Conservation (phyloP, 345 rosid species). For the Clausena lansium region DNA sequence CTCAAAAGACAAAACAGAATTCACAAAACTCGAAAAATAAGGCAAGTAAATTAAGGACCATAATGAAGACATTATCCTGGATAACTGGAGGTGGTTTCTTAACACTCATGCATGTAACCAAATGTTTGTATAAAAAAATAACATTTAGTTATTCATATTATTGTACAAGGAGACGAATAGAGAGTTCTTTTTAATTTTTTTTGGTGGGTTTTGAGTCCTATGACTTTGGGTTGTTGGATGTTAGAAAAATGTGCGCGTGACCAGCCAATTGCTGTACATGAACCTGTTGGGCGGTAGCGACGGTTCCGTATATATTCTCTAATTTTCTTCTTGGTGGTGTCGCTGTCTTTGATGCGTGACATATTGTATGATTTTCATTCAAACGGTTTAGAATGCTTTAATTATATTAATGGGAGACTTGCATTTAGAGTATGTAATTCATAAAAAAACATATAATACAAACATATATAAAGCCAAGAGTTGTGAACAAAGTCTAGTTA, state of each 20-base stretch:
- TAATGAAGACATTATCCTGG: conserved; percentile 29
- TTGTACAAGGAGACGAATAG: not conserved
- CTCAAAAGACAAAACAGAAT: conserved; percentile 21
- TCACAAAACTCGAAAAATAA: conserved; percentile 31
- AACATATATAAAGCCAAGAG: not conserved
- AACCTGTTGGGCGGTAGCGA: conserved; percentile 25
- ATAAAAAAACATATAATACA: not conserved
- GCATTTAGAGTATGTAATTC: not conserved
- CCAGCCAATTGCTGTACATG: conserved; percentile 25
- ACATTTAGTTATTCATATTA: conserved; percentile 11
- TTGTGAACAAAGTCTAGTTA: not conserved
- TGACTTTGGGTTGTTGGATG: conserved; percentile 21
- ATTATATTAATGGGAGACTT: not conserved
- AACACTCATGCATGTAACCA: conserved; percentile 29
- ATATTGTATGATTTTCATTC: not conserved
- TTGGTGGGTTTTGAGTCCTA: conserved; percentile 9
- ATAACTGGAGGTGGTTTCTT: conserved; percentile 37
- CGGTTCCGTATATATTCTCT: not conserved
- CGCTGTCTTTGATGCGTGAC: conserved; percentile 17
- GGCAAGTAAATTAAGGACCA: conserved; percentile 20
- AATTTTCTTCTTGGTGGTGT: not conserved
- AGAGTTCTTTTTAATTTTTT: not conserved
- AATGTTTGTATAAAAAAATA: conserved; percentile 15
- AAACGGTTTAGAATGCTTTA: conserved; percentile 2
- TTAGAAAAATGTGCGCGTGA: conserved; percentile 16